Base-by-base conservation (phyloP, 2,329 filamentous ascomycete genomes). In the Apiospora arundinis region DNA sequence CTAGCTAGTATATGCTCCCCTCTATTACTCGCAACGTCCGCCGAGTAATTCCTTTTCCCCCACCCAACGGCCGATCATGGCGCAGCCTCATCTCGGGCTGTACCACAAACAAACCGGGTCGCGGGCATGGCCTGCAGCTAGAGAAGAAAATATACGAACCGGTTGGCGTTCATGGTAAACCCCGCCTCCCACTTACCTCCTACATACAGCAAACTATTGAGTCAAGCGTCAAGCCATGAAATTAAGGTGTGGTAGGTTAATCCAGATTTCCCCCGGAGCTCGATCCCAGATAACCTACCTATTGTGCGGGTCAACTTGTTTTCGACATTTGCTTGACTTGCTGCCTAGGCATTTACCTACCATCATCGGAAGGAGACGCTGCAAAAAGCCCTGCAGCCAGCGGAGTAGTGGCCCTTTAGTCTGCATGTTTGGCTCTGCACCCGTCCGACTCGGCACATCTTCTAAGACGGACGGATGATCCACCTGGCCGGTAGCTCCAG, bases 401-500 rank as follows among this genome's bases (percentile, higher is more conserved):
- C 56, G 4, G 9, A 18, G 21, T 63, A 60, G 16, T 37, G 11
- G 23, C 12, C 9, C 12, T 32, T 21, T 32, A 37, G 28, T n/a
- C 56, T 63, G 56, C 56, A 63, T 40, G 9, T 63, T 63, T 3
- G 32, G 56, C 3, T 37, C 32, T n/a, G 56, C 56, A 40, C 32
- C 56, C 32, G 28, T 5, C 56, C 56, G 56, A 63, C 56, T 63
- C 56, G 56, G 56, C 56, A 40, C 18, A n/a, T 63, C 32, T 40
- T 4, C 28, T n/a, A 11, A 32, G 32, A 32, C 32, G 32, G 32
- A 40, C 32, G 56, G 56, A 63, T 40, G 32, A 63, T 63, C 56
- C 56, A 63, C 18, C 56, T 40, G 56, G 56, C 56, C 56, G 56
- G 56, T 63, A 63, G 56, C 56, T 63, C 16, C 32, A 63, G 56